Evolutionary conservation across 345 rosid species (phyloP), one percentile per base, ranked within the genome.

Genomic region (Populus ilicifolia): DNA sequence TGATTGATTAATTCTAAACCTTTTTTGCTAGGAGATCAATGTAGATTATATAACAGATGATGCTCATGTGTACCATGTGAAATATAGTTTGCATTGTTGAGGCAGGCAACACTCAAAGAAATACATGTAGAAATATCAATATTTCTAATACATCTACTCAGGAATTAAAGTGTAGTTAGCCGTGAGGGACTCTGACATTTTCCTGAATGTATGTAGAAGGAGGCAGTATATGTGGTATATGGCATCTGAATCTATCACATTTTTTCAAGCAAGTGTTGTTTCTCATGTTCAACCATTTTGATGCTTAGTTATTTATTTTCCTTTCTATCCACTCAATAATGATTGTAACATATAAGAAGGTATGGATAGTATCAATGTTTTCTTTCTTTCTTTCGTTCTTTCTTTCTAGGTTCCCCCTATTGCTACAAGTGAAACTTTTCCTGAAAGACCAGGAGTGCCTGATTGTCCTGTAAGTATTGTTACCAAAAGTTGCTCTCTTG

Each of bases 401-500:
- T 65, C 39, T 76, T 80, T 84, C 78, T 81, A 95, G 99, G 94
- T 93, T 81, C 92, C 93, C 27, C 77, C 81, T 75, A 66, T 79
- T 71, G 75, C 86, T 71, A 79, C 83, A 21, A 73, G 59, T 48
- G 98, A 95, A 74, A 82, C 81, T 74, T 89, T 90, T 67, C 98
- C 99, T 54, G 92, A 90, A 85, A 89, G 97, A 83, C 87, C 90
- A 44, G 97, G 96, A 85, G 90, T 89, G 70, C 94, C 94, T 76
- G 99, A 95, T 87, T 95, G 99, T 86, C 99, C 98, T 17, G 99
- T 93, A 86, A 88, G 93, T 82, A 69, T 43, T 72, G 62, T 65
- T 17, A 66, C 70, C 38, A 38, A 52, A 21, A 70, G 56, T 75
- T 75, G 20, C 71, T 75, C 5, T 21, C 64, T 38, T 71, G 71